Conservation (phyloP, 345 rosid genomes). For the Eucalyptus urophylla region DNA sequence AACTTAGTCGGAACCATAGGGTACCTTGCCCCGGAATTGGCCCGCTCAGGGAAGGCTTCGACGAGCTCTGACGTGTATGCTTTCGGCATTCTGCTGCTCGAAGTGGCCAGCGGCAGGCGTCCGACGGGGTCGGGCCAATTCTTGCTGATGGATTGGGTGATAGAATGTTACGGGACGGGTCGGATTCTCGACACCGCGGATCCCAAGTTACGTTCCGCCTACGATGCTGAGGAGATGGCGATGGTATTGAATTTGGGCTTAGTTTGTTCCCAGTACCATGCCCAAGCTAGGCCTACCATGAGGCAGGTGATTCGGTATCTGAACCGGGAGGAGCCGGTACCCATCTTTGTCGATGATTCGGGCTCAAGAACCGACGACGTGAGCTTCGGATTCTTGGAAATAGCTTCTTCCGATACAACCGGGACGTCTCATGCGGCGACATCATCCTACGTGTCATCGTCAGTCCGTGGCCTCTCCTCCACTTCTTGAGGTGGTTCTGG, state of each 20-base stretch:
- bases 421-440: neutral
- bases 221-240: conserved; percentile 22
- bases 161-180: conserved; percentile 3
- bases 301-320: conserved; percentile 39
- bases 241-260: conserved; percentile 37
- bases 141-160: conserved; percentile 26
- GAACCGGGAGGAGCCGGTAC: conserved; percentile 36
- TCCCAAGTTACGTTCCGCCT: conserved; percentile 18
- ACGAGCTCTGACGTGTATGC: conserved; percentile 61
- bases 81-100: conserved; percentile 53
- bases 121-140: conserved; percentile 13
- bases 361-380: neutral
- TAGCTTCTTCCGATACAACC: conserved; percentile 2
- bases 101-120: conserved; percentile 42
- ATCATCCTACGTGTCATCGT: neutral
- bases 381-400: neutral
- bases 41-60: conserved; percentile 57
- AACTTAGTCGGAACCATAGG: conserved; percentile 61
- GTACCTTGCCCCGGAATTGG: conserved; percentile 66
- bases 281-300: conserved; percentile 40
- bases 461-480: conserved; percentile 11
- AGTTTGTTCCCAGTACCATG: conserved; percentile 31
- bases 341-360: conserved; percentile 5
- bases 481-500: conserved; percentile 9
- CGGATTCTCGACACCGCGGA: conserved; percentile 29